Evolutionary conservation across 202 grass and related monocot species (phyloP).

Genomic region (Schoenoplectus triqueter): DNA sequence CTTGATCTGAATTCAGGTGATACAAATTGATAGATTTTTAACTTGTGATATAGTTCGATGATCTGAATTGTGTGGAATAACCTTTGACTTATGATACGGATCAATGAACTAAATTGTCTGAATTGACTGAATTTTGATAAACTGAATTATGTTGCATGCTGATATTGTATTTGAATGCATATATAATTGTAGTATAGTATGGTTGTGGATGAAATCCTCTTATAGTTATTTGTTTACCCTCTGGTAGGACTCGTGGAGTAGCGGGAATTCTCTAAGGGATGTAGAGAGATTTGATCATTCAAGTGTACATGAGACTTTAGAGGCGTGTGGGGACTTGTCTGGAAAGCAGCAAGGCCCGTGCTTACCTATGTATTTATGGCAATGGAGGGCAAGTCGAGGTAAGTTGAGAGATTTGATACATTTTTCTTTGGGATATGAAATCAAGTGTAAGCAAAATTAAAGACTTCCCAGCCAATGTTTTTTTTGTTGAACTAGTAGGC

Average conservation of each 20-base stretch:
- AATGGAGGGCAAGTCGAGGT: constrained; percentile 85
- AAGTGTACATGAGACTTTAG: constrained; percentile 73
- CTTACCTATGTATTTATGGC: constrained; percentile 77
- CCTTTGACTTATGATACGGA: too few species aligned
- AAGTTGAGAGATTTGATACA: not conserved
- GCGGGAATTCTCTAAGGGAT: constrained; percentile 57
- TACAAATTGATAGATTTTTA: too few species aligned
- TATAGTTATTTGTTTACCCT: not conserved
- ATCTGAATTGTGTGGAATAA: too few species aligned
- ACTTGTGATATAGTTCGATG: too few species aligned
- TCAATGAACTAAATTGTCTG: too few species aligned
- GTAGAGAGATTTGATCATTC: constrained; percentile 85
- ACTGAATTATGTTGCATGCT: too few species aligned
- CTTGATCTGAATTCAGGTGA: too few species aligned
- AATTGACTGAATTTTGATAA: too few species aligned
- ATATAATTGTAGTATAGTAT: too few species aligned
- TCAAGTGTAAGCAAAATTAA: constrained; percentile 9
- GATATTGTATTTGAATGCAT: too few species aligned
- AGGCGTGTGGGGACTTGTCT: constrained; percentile 76
- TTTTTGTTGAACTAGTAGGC: too few species aligned
- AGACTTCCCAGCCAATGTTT: too few species aligned
- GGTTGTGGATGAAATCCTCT: not conserved
- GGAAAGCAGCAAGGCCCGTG: constrained; percentile 63
- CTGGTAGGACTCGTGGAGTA: constrained; percentile 81
- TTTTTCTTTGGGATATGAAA: constrained; percentile 9